A percentile compares a stretch with the other conserved stretches of the same genome.
Conservation (phyloP, 257 asterid species). For the Rhazya stricta region DNA sequence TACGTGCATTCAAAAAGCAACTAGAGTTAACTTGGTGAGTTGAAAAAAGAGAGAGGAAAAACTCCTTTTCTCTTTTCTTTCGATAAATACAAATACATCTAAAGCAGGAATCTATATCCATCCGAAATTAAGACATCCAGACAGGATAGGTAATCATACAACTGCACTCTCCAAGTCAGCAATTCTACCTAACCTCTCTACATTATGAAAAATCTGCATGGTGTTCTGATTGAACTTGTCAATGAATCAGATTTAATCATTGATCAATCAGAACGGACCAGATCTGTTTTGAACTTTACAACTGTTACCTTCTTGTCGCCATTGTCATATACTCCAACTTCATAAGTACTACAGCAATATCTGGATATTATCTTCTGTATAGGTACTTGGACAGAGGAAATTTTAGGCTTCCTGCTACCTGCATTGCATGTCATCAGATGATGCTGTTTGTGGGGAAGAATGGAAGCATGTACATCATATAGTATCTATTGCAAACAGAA, state of each 20-base stretch:
- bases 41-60: neutral
- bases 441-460: slow-evolving; percentile 10
- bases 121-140: neutral
- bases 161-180: neutral
- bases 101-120: neutral
- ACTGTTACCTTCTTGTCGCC: neutral
- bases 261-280: neutral
- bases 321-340: slow-evolving; percentile 10
- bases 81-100: neutral
- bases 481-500: slow-evolving; percentile 5
- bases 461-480: neutral
- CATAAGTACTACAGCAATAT: slow-evolving; percentile 1
- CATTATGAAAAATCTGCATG: neutral
- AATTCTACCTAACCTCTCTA: neutral
- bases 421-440: slow-evolving; percentile 27
- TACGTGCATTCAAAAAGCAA: neutral
- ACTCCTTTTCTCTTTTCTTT: neutral
- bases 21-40: neutral
- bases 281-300: neutral
- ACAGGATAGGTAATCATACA: neutral
- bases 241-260: neutral
- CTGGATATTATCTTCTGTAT: slow-evolving; percentile 46
- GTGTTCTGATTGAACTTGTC: neutral
- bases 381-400: slow-evolving; percentile 86
- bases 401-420: slow-evolving; percentile 86